These are phyloP conservation scores for Chaetomium strumarium DNA, from an alignment of 2,329 filamentous ascomycete genomes.

Conservation along the genomic window DNA sequence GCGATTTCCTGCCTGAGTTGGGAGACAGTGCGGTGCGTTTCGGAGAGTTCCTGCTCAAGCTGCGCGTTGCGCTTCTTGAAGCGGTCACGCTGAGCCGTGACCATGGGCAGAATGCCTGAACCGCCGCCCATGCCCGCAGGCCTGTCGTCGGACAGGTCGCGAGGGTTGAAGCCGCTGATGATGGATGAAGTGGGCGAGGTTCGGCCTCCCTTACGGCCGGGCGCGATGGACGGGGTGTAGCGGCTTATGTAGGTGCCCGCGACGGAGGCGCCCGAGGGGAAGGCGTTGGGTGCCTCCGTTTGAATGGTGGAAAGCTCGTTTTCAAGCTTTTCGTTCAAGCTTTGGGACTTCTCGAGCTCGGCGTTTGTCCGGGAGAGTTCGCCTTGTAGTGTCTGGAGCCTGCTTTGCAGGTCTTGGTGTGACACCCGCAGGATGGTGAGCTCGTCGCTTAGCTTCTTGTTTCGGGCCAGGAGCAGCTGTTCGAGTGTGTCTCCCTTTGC, in stretches of 20 bases:
- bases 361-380: constrained; percentile 77
- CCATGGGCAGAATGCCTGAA: constrained; percentile 92
- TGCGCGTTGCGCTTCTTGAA: constrained; percentile 96
- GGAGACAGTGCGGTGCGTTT: constrained; percentile 74
- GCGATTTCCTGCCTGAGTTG: constrained; percentile 85
- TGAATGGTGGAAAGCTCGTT: constrained; percentile 86
- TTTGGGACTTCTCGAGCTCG: constrained; percentile 78
- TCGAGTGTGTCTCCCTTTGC: constrained; percentile 76
- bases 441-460: constrained; percentile 95
- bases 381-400: constrained; percentile 74
- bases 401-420: constrained; percentile 80
- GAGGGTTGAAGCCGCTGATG: constrained; percentile 89
- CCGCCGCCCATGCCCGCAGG: constrained; percentile 58
- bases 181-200: constrained; percentile 95
- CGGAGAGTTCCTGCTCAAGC: constrained; percentile 83
- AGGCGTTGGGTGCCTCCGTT: constrained; percentile 73
- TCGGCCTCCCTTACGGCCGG: constrained; percentile 58
- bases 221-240: constrained; percentile 58
- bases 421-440: constrained; percentile 88
- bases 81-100: constrained; percentile 92
- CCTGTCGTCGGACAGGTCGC: constrained; percentile 45
- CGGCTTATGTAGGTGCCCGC: constrained; percentile 84
- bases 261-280: constrained; percentile 85
- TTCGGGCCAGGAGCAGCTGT: constrained; percentile 82
- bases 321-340: constrained; percentile 82